A percentile compares a stretch with the other conserved stretches of the same genome.
These are phyloP conservation scores for Chytridium lagenaria DNA, from an alignment of 371 early-diverging fungal species.

Conservation along the genomic window DNA sequence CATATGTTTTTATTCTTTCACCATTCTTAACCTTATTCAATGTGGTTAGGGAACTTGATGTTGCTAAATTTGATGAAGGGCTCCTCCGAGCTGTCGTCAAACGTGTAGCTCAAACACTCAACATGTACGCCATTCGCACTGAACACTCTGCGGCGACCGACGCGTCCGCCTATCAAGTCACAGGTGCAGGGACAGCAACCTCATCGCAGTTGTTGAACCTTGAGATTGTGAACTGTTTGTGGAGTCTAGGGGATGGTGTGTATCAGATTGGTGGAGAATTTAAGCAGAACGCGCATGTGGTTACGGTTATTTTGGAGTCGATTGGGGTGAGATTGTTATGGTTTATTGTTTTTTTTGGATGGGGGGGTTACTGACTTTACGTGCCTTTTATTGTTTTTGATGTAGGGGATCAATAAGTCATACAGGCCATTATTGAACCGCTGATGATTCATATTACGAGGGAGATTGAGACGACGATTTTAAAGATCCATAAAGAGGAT, in stretches of 20 bases:
- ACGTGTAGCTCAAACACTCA: conserved; percentile 63
- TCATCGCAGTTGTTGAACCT: conserved; percentile 59
- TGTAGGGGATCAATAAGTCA: conserved; percentile 56
- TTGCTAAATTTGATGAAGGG: conserved; percentile 64
- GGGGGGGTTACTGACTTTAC: too few relatives aligned
- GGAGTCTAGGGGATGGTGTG: conserved; percentile 62
- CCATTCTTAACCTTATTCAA: neutral
- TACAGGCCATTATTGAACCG: conserved; percentile 61
- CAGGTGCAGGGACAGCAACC: conserved; percentile 45
- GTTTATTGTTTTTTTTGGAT: conserved; percentile 1
- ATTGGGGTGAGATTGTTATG: conserved; percentile 48
- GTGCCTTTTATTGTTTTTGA: neutral
- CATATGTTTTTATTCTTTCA: conserved; percentile 15
- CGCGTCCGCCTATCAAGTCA: conserved; percentile 37
- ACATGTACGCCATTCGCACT: conserved; percentile 61
- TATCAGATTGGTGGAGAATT: conserved; percentile 66
- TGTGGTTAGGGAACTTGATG: conserved; percentile 64
- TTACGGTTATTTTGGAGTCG: conserved; percentile 55
- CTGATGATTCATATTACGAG: conserved; percentile 56
- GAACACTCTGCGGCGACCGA: conserved; percentile 60
- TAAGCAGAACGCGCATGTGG: conserved; percentile 44
- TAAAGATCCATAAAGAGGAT: conserved; percentile 71
- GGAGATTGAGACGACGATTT: conserved; percentile 59
- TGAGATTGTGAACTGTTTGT: conserved; percentile 65
- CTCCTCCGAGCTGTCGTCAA: conserved; percentile 59